These are phyloP conservation scores for Brassica hybrid DNA, from an alignment of 441 rosid genomes.

Conservation along the genomic window DNA sequence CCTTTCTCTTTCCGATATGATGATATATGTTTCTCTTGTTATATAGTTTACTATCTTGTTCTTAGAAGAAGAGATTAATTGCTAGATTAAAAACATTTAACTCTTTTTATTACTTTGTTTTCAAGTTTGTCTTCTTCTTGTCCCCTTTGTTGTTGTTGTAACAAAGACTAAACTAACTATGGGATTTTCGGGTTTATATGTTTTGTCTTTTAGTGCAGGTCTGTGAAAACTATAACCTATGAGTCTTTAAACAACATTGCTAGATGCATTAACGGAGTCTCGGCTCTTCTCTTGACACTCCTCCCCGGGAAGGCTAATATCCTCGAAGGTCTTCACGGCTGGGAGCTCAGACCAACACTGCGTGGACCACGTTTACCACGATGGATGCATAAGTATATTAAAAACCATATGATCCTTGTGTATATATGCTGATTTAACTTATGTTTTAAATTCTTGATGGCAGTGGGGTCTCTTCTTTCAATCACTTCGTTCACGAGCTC, in stretches of 20 bases:
- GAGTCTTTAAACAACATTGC: conserved; percentile 85
- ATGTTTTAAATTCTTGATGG: conserved; percentile 16
- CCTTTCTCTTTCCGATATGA: not conserved
- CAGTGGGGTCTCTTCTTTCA: conserved; percentile 97
- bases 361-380: conserved; percentile 93
- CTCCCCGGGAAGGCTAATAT: conserved; percentile 78
- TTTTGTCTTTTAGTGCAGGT: conserved; percentile 66
- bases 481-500: conserved; percentile 86
- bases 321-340: conserved; percentile 94
- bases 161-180: conserved; percentile 27
- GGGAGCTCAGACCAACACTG: conserved; percentile 95
- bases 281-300: conserved; percentile 73
- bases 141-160: not conserved
- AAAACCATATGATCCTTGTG: not conserved
- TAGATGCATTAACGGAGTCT: conserved; percentile 83
- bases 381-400: conserved; percentile 70
- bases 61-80: not conserved
- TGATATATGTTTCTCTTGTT: not conserved
- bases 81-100: not conserved
- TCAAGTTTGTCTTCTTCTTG: conserved; percentile 9
- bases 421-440: not conserved
- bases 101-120: not conserved
- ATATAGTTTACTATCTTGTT: no score
- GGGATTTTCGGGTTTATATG: conserved; percentile 27
- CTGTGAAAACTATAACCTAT: conserved; percentile 86